A percentile compares a stretch with the other conserved stretches of the same genome.
Evolutionary conservation across 371 early-diverging fungal species (phyloP).

Genomic region (Lichtheimia ramosa): DNA sequence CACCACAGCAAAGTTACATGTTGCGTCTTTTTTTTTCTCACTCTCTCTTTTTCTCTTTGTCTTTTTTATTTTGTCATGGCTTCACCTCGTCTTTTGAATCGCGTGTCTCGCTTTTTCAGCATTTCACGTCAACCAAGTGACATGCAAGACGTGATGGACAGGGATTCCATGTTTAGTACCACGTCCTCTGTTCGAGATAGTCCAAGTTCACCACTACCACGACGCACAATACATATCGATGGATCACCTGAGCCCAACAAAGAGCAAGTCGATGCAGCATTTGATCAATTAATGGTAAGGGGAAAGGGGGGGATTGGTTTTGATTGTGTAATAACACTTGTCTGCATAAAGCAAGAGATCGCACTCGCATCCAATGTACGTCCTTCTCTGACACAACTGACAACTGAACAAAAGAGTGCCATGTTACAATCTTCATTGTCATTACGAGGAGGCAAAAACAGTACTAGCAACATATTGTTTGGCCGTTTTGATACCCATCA

Average conservation of each 20-base stretch:
- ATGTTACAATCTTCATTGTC: constrained; percentile 42
- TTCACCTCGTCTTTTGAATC: constrained; percentile 18
- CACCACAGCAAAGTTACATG: neutral
- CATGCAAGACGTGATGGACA: constrained; percentile 1
- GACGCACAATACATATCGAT: constrained; percentile 35
- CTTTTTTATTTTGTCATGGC: constrained; percentile 4
- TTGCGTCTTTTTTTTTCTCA: neutral
- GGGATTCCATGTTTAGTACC: constrained; percentile 42
- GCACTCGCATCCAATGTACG: constrained; percentile 40
- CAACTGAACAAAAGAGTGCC: constrained; percentile 41
- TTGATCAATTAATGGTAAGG: constrained; percentile 41
- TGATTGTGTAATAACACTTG: neutral
- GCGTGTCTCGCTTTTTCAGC: constrained; percentile 19
- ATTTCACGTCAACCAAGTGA: constrained; percentile 8
- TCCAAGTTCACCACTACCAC: constrained; percentile 28
- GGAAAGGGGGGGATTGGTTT: neutral
- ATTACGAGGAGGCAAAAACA: constrained; percentile 18
- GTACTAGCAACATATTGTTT: constrained; percentile 28
- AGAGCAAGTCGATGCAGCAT: constrained; percentile 42
- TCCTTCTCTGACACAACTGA: constrained; percentile 32
- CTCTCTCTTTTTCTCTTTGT: neutral
- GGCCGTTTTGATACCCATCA: constrained; percentile 26
- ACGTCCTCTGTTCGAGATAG: constrained; percentile 30
- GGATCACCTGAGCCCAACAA: constrained; percentile 23
- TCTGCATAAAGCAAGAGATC: constrained; percentile 32